Evolutionary conservation across 2,329 filamentous ascomycete species (phyloP), one percentile per base, ranked within the genome.

Genomic region (Penicillium sp.): DNA sequence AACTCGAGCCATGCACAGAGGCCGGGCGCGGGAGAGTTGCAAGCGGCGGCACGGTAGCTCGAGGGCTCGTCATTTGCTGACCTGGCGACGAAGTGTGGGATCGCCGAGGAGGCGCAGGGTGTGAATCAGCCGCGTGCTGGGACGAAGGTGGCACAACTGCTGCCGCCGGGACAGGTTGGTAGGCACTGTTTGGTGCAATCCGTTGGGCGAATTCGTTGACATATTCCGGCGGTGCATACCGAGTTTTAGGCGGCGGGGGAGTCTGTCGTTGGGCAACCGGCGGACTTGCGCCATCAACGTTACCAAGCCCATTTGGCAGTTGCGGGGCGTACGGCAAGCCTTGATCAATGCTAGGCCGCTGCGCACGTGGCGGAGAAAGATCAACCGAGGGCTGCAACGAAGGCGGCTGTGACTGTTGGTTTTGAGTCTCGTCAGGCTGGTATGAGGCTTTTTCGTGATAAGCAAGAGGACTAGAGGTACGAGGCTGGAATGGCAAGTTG

Each of bases 391-490:
- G 67, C 31, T 72, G 67, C 25, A 69, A 58, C 10, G 67, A 69
- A n/a, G 68, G 65, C 14, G 63, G 64, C 34, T 67, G 65, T 14
- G 66, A 60, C 20, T 56, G 47, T 28, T 60, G 58, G 15, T 25
- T 14, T 1, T 66, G 59, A n/a, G 17, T n/a, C 2, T 66, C 65
- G 31, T 69, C 66, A 1, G 69, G 65, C 43, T 72, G 72, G 53
- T 76, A 75, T 6, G 71, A 73, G 35, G 66, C 63, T 56, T 75
- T 77, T 51, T 76, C 75, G 55, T 80, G 83, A 52, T 83, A 82
- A 35, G 86, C 86, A 15, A 88, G 76, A 15, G 86, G 86, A 71
- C 86, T 88, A n/a, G 86, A 88, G 6, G 85, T 88, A 57, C 86
- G 80, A 17, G 86, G 86, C 43, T 86, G 83, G 71, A 87, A 88